Evolutionary conservation across 331 rosid genomes (phyloP), one percentile per base, ranked within the genome.

Genomic region (Ulmus americana): DNA sequence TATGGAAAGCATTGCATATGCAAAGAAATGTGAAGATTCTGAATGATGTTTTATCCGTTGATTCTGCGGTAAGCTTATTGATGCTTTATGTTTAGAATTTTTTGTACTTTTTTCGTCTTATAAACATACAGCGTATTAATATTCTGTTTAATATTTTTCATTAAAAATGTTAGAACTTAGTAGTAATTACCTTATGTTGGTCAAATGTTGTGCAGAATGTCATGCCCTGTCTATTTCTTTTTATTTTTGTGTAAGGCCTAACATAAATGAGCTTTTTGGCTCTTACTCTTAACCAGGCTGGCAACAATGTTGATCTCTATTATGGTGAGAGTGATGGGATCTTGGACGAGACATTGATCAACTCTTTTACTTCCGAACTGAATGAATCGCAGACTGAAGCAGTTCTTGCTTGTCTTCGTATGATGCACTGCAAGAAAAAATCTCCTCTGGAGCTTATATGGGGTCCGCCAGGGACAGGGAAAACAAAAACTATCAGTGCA

Each of bases 391-490:
- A 88, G 64, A 14, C 18, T 40, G 13, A 75, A 49, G 81, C 96
- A 3, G 70, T 88, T 78, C 39, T 16, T 57, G 70, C 84, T 3
- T 88, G 90, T 64, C 82, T 86, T 60, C 68, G 73, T 46, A 81
- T 76, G 65, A 8, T 45, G 8, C 68, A 45, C 5, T 68, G 77
- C 68, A 13, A 41, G 70, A 67, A 68, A 39, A 77, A 68, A 45
- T 45, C 81, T 60, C 15, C 76, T 28, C 71, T 84, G 52, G 81
- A 86, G 59, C 96, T 86, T 56, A 78, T 86, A 51, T 86, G 96
- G 96, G 96, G 96, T 18, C 95, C 96, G 3, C 87, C 94, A 5
- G 90, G 90, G 67, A 86, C 95, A 0, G 90, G 96, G 10, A 88
- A 88, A 65, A 86, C 95, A 11, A 86, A 77, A 76, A 76, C 90